Base-by-base conservation (phyloP, 805 yeast species). In the Tetrapisispora fleetii region DNA sequence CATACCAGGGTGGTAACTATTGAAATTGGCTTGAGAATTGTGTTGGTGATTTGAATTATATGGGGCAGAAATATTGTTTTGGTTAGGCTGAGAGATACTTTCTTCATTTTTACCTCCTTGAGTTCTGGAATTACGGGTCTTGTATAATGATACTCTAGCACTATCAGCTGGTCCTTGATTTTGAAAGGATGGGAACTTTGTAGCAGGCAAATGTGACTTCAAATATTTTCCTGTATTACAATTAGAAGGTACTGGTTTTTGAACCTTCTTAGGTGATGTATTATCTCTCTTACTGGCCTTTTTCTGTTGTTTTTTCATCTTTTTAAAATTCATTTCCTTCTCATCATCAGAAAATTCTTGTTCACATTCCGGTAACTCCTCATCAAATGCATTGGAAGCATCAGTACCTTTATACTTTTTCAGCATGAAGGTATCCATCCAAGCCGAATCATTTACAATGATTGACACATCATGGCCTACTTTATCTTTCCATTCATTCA, bases 281-380 rank as follows among this genome's bases (percentile, higher is more conserved):
- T 19, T 19, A 10, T 58, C 63, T 50, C 54, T 67, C 27, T 37
- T 36, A 49, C 67, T 72, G 52, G 69, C 73, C 51, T 72, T 74
- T 56, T 77, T 79, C 65, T 78, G 77, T 50, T 76, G 77, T 66
- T 83, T 86, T 63, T 76, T 81, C 21, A 73, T 65, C 47, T 75
- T 77, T 60, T 84, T 90, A 41, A 77, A 78, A 35, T 78, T 82
- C 56, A 80, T 76, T 63, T 93, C 98, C 52, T 78, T 78, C 61
- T 91, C 98, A 65, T 93, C 98, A 63, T 93, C 98, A 1, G 96
- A 86, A 56, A 83, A 91, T 62, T 91, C 98, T 63, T 87, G 95
- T 63, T 93, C 98, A 30, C 85, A 95, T 56, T 81, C 89, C 0
- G 96, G 88, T 30, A 91, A 67, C 59, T 93, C 99, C 67, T 93